Evolutionary conservation across 352 stramenopile genomes (phyloP).

Genomic region (Phytophthora megakarya): DNA sequence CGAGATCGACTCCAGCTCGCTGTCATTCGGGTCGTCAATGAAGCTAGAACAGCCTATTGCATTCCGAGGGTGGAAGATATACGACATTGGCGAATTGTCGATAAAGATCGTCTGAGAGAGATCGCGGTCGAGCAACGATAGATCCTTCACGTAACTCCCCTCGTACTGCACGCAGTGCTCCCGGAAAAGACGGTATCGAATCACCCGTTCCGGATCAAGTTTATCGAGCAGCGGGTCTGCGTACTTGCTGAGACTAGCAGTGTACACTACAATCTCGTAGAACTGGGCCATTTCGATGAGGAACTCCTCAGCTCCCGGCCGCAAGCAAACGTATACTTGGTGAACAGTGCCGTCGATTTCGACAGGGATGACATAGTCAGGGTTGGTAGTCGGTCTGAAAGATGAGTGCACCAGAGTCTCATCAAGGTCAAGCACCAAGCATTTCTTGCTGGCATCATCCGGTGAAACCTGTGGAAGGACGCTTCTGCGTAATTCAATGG

Average conservation of each 20-base stretch:
- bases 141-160: conserved; percentile 97
- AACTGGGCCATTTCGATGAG: conserved; percentile 94
- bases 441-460: conserved; percentile 83
- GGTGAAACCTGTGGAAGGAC: conserved; percentile 47
- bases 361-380: conserved; percentile 98
- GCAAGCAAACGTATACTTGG: conserved; percentile 92
- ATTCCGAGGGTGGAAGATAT: conserved; percentile 96
- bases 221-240: conserved; percentile 97
- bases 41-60: conserved; percentile 87
- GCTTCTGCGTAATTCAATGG: conserved; percentile 63
- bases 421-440: conserved; percentile 96
- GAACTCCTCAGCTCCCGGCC: conserved; percentile 96
- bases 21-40: conserved; percentile 90
- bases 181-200: conserved; percentile 91
- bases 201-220: conserved; percentile 92
- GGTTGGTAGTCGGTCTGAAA: conserved; percentile 92
- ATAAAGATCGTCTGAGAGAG: conserved; percentile 97
- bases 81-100: conserved; percentile 98
- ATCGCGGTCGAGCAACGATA: conserved; percentile 94
- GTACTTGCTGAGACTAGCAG: conserved; percentile 97
- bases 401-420: conserved; percentile 98
- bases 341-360: conserved; percentile 91
- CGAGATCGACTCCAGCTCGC: conserved; percentile 88
- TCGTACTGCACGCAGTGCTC: conserved; percentile 97
- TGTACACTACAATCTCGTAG: conserved; percentile 99